Evolutionary conservation across 225 moss, liverwort and hornwort genomes (phyloP).

Genomic region (Ulota crispa): DNA sequence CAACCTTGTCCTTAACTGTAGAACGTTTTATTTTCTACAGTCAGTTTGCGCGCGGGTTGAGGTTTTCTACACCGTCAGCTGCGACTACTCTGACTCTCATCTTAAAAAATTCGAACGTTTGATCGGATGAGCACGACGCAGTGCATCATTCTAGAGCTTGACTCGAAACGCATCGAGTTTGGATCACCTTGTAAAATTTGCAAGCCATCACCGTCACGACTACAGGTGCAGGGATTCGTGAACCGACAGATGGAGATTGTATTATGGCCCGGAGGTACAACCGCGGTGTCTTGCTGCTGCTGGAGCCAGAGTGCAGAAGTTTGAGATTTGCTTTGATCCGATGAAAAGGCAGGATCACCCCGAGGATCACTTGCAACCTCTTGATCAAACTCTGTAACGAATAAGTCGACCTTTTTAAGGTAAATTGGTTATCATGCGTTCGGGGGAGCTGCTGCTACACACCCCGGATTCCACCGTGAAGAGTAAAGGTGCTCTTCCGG

Average conservation of each 20-base stretch:
- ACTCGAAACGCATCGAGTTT: background rate
- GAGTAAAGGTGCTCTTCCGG: background rate
- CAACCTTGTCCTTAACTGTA: background rate
- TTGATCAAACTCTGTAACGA: background rate
- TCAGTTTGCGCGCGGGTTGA: background rate
- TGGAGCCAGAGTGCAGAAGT: background rate
- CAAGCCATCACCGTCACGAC: background rate
- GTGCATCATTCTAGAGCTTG: background rate
- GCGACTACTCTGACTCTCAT: background rate
- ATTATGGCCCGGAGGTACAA: background rate
- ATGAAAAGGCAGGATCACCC: background rate
- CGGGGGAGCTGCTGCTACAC: background rate
- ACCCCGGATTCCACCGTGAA: background rate
- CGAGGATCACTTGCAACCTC: background rate
- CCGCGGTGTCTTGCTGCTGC: background rate
- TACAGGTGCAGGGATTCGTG: background rate
- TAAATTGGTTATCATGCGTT: constrained; percentile 11
- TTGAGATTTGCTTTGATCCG: background rate
- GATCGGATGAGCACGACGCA: background rate
- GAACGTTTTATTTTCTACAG: background rate
- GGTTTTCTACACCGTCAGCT: background rate
- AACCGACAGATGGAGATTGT: background rate
- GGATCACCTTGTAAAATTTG: background rate
- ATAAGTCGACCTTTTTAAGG: background rate
- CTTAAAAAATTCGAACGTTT: background rate